Evolutionary conservation across 2,329 filamentous ascomycete species (phyloP).

Genomic region (Fusarium sp.): DNA sequence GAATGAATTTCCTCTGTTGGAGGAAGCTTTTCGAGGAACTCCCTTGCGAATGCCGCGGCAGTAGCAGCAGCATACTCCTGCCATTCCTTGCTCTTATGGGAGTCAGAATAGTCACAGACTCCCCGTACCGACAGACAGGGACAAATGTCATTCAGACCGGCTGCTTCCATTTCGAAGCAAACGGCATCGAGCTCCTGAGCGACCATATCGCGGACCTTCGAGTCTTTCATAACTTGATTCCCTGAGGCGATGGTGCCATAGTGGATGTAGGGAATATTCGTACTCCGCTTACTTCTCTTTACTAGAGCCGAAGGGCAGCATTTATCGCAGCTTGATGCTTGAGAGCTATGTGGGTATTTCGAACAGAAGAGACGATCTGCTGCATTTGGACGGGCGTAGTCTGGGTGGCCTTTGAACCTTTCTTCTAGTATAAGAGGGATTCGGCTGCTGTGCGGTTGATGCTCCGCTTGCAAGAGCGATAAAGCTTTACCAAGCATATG

Average conservation of each 20-base stretch:
- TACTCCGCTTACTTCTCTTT: not conserved
- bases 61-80: not conserved
- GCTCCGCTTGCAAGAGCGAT: not conserved
- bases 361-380: not conserved
- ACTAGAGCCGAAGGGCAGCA: not conserved
- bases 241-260: not conserved
- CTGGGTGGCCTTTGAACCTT: accelerated
- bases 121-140: not conserved
- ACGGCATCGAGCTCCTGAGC: not conserved
- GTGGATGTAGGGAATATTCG: accelerated
- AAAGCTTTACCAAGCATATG: accelerated
- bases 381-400: not conserved
- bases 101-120: not conserved
- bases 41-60: not conserved
- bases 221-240: not conserved
- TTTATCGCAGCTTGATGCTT: not conserved
- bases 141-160: not conserved
- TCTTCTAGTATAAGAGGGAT: not conserved
- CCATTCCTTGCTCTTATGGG: not conserved
- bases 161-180: not conserved
- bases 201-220: accelerated
- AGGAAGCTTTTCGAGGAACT: not conserved
- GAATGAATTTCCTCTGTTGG: accelerated
- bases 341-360: accelerated
- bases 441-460: not conserved